A percentile compares a stretch with the other conserved stretches of the same genome.
These are phyloP conservation scores for Solanum dulcamara DNA, from an alignment of 257 asterid genomes.

Conservation along the genomic window DNA sequence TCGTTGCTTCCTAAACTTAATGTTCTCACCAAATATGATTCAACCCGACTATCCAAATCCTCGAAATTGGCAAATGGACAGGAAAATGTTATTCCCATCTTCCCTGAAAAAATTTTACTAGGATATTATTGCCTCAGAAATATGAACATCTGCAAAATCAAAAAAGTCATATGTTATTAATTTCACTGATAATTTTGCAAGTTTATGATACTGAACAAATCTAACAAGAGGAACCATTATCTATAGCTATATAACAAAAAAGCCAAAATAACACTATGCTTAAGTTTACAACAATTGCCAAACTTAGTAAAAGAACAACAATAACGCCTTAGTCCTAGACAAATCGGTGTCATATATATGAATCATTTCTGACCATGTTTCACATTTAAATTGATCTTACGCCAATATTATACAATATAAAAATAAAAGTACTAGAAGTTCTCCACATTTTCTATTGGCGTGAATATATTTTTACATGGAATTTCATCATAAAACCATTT, in stretches of 20 bases:
- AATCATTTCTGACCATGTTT: not conserved
- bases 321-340: not conserved
- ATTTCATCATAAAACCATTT: not conserved
- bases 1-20: constrained; percentile 23
- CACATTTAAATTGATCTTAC: not conserved
- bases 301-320: not conserved
- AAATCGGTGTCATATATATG: not conserved
- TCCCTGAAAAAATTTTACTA: constrained; percentile 10
- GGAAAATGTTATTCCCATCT: constrained; percentile 53
- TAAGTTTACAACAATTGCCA: not conserved
- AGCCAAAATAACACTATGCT: not conserved
- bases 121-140: not conserved
- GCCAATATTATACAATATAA: not conserved
- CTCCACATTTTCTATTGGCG: not conserved
- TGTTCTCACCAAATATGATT: constrained; percentile 30
- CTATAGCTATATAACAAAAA: not conserved
- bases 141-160: not conserved
- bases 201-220: not conserved
- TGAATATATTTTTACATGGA: not conserved
- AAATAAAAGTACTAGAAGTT: not conserved
- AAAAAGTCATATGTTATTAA: not conserved
- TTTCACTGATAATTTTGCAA: not conserved
- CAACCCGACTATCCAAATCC: constrained; percentile 30
- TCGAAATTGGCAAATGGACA: constrained; percentile 22
- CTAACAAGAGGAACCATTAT: not conserved